A percentile compares a stretch with the other conserved stretches of the same genome.
Conservation (phyloP, 2,329 filamentous ascomycete genomes). For the Cladosporium sp. region DNA sequence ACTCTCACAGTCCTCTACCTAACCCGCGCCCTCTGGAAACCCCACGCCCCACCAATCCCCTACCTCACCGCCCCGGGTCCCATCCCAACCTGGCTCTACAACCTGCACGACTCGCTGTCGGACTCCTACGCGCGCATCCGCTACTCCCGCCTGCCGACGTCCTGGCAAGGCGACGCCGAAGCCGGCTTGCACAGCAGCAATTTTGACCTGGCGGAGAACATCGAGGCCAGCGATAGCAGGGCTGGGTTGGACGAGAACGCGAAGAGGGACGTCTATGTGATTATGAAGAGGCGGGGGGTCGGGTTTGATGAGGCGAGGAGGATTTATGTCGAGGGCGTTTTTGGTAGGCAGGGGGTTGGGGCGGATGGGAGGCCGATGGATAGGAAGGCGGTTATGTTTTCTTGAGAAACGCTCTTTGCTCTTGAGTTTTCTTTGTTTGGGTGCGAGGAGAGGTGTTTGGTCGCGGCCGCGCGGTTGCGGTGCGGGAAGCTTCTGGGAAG, state of each 20-base stretch:
- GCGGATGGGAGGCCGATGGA: conserved; percentile 81
- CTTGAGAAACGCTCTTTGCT: conserved; percentile 36
- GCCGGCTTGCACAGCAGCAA: conserved; percentile 74
- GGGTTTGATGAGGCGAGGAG: conserved; percentile 87
- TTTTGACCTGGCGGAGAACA: conserved; percentile 77
- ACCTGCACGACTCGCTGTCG: conserved; percentile 35
- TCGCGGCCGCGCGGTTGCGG: too few relatives aligned
- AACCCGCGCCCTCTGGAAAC: conserved; percentile 72
- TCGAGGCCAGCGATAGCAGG: conserved; percentile 70
- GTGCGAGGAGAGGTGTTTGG: not conserved
- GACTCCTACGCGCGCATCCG: conserved; percentile 48
- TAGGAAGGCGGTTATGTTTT: conserved; percentile 94
- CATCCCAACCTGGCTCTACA: conserved; percentile 50
- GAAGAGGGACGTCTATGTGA: conserved; percentile 75
- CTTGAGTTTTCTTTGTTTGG: not conserved
- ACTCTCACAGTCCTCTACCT: conserved; percentile 61
- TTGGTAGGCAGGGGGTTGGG: conserved; percentile 81
- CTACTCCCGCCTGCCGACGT: conserved; percentile 68
- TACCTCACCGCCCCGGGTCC: conserved; percentile 42
- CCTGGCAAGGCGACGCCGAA: conserved; percentile 78
- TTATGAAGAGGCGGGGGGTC: conserved; percentile 82
- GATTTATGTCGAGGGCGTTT: conserved; percentile 77
- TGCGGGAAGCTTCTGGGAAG: too few relatives aligned
- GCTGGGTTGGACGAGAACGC: conserved; percentile 72
- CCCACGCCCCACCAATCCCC: conserved; percentile 55